phyloP scores from a whole-genome alignment of 306 rosid genomes.

The Pachyrhizus erosus region DNA sequence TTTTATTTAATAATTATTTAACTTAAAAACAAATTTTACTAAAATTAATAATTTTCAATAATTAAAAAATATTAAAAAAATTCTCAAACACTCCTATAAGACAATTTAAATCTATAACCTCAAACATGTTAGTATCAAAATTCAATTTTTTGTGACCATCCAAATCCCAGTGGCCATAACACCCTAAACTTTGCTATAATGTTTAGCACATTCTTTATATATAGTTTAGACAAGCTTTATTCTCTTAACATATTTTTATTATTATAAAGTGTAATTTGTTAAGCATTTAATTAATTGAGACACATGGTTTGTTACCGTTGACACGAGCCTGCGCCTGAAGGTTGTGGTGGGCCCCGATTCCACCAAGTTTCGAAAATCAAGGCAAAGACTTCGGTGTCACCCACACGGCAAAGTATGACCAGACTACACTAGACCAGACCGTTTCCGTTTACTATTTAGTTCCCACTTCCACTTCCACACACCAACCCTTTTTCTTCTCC shows the following conservation, averaged over 20 bases:
- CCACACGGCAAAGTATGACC: not conserved
- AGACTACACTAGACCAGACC: slow-evolving; percentile 36
- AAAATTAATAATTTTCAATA: too few relatives aligned
- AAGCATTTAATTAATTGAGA: not conserved
- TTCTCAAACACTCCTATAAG: too few relatives aligned
- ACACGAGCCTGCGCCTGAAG: not conserved
- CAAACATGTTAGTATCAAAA: not conserved
- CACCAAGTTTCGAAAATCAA: slow-evolving; percentile 42
- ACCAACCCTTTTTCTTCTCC: slow-evolving; percentile 3
- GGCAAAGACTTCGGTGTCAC: slow-evolving; percentile 42
- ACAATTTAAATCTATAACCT: not conserved
- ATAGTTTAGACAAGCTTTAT: not conserved
- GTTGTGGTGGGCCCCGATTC: not conserved
- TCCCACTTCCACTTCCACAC: not conserved
- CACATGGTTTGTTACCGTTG: slow-evolving; percentile 46
- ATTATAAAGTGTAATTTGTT: not conserved
- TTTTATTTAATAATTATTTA: too few relatives aligned
- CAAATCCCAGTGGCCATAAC: not conserved
- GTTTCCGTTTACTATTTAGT: slow-evolving; percentile 24
- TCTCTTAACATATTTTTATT: not conserved
- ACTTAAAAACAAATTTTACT: too few relatives aligned
- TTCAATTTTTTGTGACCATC: not conserved
- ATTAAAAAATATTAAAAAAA: too few relatives aligned
- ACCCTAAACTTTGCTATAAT: not conserved
- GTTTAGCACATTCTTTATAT: not conserved